phyloP scores from a whole-genome alignment of 179 eudicot species.

The Heliamphora pulchella region DNA sequence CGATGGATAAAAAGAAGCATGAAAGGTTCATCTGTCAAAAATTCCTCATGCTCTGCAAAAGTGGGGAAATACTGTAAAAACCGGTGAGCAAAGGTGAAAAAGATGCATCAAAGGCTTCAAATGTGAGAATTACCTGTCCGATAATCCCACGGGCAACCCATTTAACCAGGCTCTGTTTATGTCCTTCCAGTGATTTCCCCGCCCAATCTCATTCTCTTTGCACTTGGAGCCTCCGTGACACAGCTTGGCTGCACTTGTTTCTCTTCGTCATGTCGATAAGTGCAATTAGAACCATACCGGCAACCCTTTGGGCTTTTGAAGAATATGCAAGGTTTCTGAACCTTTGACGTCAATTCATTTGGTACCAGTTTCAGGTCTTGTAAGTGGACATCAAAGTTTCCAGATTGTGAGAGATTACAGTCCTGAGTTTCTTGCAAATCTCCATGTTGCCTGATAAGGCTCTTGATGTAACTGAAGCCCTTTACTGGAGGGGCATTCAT shows the following conservation, averaged over 20 bases:
- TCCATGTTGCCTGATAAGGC: conserved; percentile 51
- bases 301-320: conserved; percentile 40
- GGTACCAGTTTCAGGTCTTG: conserved; percentile 13
- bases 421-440: conserved; percentile 22
- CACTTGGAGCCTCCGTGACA: conserved; percentile 19
- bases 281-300: conserved; percentile 40
- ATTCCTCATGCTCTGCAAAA: neutral
- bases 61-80: neutral
- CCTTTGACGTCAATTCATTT: conserved; percentile 16
- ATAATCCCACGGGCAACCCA: no score
- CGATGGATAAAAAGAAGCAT: neutral
- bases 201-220: conserved; percentile 42
- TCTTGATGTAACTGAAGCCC: conserved; percentile 37
- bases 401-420: neutral
- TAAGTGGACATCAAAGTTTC: neutral
- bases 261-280: conserved; percentile 31
- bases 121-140: neutral
- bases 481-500: conserved; percentile 21
- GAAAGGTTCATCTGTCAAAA: conserved; percentile 2
- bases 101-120: neutral
- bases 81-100: neutral
- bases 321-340: conserved; percentile 32
- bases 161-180: neutral
- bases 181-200: conserved; percentile 12
- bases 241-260: conserved; percentile 22